A percentile compares a stretch with the other conserved stretches of the same genome.
phyloP scores from a whole-genome alignment of 306 rosid species.

The Acacia melanoxylon region DNA sequence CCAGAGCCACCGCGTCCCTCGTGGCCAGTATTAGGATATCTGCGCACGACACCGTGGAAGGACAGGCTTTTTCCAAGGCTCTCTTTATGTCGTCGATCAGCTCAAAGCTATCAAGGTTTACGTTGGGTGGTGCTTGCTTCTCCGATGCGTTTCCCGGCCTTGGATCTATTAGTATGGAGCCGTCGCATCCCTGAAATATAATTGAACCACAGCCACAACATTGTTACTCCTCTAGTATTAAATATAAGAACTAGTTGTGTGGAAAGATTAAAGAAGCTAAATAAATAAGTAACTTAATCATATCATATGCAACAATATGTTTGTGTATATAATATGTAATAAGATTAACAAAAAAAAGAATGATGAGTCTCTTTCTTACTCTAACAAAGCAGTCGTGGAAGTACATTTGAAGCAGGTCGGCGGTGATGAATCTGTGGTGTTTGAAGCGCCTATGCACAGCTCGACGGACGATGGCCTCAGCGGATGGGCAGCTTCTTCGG shows the following conservation, averaged over 20 bases:
- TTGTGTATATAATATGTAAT: too few relatives aligned
- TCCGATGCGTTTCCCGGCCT: conserved; percentile 24
- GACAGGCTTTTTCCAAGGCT: conserved; percentile 47
- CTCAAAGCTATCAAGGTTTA: conserved; percentile 43
- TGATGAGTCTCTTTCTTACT: conserved; percentile 24
- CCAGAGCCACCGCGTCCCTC: conserved; percentile 44
- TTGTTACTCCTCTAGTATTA: not conserved
- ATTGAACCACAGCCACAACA: too few relatives aligned
- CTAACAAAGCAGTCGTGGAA: conserved; percentile 65
- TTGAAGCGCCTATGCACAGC: conserved; percentile 41
- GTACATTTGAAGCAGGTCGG: conserved; percentile 54
- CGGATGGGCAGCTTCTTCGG: conserved; percentile 39
- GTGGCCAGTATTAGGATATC: conserved; percentile 57
- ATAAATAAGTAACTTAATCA: too few relatives aligned
- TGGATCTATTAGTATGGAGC: conserved; percentile 54
- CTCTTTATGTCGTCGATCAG: conserved; percentile 49
- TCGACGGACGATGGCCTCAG: conserved; percentile 40
- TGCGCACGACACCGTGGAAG: conserved; percentile 55
- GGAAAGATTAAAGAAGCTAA: too few relatives aligned
- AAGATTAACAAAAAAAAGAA: not conserved
- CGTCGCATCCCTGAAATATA: conserved; percentile 55
- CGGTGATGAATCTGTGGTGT: conserved; percentile 38
- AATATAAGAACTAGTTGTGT: too few relatives aligned
- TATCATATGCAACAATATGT: too few relatives aligned
- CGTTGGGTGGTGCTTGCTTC: conserved; percentile 43